Conservation (phyloP, 2,329 filamentous ascomycete genomes). For the Penicillium janthinellum region DNA sequence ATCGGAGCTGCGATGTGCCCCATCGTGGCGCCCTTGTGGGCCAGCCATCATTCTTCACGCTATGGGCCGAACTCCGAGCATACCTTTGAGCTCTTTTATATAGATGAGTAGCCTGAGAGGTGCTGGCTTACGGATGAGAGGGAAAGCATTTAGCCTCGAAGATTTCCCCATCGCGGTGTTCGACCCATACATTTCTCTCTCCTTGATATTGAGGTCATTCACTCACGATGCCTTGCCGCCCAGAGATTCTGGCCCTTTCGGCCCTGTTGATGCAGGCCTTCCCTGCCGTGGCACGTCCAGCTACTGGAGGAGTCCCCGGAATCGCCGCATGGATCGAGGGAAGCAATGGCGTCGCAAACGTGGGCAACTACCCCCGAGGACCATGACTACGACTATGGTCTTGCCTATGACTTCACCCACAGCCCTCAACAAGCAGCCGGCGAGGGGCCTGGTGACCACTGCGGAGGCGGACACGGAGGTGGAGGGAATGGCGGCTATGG, state of each 20-base stretch:
- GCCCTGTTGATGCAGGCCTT: conserved; percentile 6
- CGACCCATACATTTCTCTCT: neutral
- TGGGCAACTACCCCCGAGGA: neutral
- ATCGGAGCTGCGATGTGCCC: neutral
- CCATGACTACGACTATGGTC: neutral
- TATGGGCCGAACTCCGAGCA: neutral
- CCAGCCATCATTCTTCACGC: neutral
- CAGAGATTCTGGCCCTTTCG: conserved; percentile 4
- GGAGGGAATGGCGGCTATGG: conserved; percentile 1
- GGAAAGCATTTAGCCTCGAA: neutral
- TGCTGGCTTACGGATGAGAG: neutral
- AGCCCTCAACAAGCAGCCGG: neutral
- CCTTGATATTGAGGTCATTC: neutral
- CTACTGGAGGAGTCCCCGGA: neutral
- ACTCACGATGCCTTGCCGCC: neutral
- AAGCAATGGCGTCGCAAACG: neutral
- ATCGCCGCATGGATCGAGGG: neutral
- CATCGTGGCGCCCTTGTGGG: neutral
- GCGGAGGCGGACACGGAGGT: neutral
- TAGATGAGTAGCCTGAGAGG: neutral
- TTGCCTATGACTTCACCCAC: neutral
- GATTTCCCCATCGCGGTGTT: neutral
- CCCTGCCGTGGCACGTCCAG: conserved; percentile 3
- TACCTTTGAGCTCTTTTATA: neutral
- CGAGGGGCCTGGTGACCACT: neutral